Evolutionary conservation across 2,329 filamentous ascomycete genomes (phyloP), one percentile per base, ranked within the genome.

Genomic region (Sporothrix pseudoabietina): DNA sequence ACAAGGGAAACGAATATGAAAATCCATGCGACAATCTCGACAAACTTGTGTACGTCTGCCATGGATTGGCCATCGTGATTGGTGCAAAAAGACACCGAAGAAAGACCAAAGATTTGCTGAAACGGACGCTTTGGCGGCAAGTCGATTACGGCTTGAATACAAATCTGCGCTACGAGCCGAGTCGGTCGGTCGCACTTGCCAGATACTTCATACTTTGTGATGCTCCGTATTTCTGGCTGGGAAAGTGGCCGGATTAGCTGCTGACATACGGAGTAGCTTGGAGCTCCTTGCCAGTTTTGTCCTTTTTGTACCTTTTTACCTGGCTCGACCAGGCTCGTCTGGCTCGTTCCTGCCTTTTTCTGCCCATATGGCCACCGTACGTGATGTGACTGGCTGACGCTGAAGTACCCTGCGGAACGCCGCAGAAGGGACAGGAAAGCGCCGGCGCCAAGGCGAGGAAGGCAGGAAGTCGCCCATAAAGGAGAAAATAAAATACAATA

Each of bases 371-470:
- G 69, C 63, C 69, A 63, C 69, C 39, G 6, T 66, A 61, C 70
- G 65, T 65, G 70, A 69, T 72, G 26, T 72, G 65, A 74, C 73
- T 74, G 73, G 73, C 73, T 49, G 57, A 22, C 4, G 35, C 47
- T 32, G n/a, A 54, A 16, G 41, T 19, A 52, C n/a, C n/a, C n/a
- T n/a, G 69, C 61, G 69, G 61, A 69, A 71, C 47, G 22, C 47
- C 49, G 47, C 49, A 73, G 14, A 73, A 68, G n/a, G 30, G 59
- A 68, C 69, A 73, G 71, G 71, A 70, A 69, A 19, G 35, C 30
- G 26, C 26, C 65, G 22, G 26, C 30, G 14, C 47, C 47, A 12
- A 70, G 54, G 39, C 55, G 16, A 61, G 26, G 44, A 22, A 59
- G 22, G 22, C 12, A 16, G 47, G 35, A 59, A 6, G 19, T 16